phyloP scores from a whole-genome alignment of 106 monocot species.

The Allium fistulosum region DNA sequence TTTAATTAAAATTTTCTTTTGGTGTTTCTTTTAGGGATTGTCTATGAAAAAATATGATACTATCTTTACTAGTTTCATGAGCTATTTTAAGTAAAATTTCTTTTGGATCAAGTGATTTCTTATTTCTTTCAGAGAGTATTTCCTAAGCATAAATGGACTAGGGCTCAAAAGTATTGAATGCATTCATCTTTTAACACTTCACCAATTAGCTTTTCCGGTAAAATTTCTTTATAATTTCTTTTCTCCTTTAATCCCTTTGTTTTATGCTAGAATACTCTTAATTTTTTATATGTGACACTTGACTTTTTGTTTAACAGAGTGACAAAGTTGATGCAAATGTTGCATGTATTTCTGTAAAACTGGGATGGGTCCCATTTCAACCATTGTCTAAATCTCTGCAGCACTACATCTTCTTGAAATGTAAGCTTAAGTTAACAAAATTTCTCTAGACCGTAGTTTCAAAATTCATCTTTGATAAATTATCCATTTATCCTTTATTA shows the following conservation, averaged over 20 bases:
- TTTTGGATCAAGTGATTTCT: not conserved
- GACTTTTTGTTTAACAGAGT: no score
- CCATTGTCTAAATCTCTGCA: constrained; percentile 94
- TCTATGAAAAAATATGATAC: no score
- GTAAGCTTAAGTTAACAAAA: constrained; percentile 26
- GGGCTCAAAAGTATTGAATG: constrained; percentile 98
- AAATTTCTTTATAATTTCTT: not conserved
- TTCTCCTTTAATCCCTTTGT: not conserved
- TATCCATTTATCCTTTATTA: constrained; percentile 8
- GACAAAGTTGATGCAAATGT: constrained; percentile 94
- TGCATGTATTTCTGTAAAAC: constrained; percentile 87
- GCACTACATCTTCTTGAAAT: constrained; percentile 87
- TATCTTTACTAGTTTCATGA: no score
- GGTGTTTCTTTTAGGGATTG: not conserved
- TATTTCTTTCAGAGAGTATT: constrained; percentile 62
- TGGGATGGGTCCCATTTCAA: constrained; percentile 99
- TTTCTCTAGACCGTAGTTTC: not conserved
- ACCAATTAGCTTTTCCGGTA: constrained; percentile 95
- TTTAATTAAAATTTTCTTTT: no score
- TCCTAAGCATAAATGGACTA: constrained; percentile 80
- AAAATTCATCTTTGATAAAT: not conserved
- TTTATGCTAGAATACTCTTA: no score
- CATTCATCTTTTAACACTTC: constrained; percentile 89
- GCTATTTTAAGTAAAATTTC: not conserved
- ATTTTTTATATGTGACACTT: no score